Percentiles rank a stretch among this genome's conserved stretches.
Evolutionary conservation across 768 basidiomycete species (phyloP).

Genomic region (Calvatia gigantea): DNA sequence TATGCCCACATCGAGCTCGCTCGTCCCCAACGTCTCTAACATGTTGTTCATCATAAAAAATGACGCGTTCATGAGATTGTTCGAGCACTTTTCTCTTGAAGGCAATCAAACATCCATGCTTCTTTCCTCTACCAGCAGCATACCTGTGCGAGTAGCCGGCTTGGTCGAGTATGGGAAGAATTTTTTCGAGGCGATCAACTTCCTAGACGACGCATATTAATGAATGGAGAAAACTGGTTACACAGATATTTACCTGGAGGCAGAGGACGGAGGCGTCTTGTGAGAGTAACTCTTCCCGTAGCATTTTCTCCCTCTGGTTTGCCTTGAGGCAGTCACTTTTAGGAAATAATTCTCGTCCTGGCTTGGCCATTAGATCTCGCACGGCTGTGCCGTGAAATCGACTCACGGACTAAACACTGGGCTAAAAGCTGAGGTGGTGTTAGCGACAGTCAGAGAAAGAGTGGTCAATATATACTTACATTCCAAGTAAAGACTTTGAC

Average conservation of each 20-base stretch:
- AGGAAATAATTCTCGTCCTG: constrained; percentile 81
- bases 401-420: constrained; percentile 77
- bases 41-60: constrained; percentile 69
- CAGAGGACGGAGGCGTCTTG: constrained; percentile 81
- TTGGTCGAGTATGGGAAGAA: constrained; percentile 61
- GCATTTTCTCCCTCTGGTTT: constrained; percentile 67
- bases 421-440: constrained; percentile 56
- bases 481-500: constrained; percentile 80
- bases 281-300: constrained; percentile 68
- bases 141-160: constrained; percentile 65
- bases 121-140: constrained; percentile 70
- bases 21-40: constrained; percentile 37
- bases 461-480: constrained; percentile 42
- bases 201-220: constrained; percentile 47
- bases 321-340: constrained; percentile 83
- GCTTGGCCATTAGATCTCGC: not conserved
- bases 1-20: constrained; percentile 44
- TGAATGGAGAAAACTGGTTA: not conserved
- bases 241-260: constrained; percentile 61
- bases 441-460: constrained; percentile 6
- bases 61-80: constrained; percentile 38
- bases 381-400: not conserved
- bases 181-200: constrained; percentile 76
- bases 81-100: constrained; percentile 55
- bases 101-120: constrained; percentile 83